Percentiles rank a stretch among this genome's conserved stretches.
These are phyloP conservation scores for Solanum neorickii DNA, from an alignment of 257 asterid genomes.

Conservation along the genomic window DNA sequence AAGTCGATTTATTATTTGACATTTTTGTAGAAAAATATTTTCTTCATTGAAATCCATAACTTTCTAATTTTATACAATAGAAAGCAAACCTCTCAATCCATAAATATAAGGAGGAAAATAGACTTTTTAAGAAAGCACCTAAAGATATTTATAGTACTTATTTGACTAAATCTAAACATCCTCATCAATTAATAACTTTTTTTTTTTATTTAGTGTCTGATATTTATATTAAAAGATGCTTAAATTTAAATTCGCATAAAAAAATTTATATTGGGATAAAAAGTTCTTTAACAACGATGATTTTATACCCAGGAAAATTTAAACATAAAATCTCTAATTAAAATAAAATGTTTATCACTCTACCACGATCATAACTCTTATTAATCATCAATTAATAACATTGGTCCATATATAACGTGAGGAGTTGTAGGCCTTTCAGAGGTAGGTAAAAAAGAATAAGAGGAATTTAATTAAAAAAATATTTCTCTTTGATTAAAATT, in stretches of 20 bases:
- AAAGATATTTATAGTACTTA: not conserved
- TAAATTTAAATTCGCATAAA: no score
- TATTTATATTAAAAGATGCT: rapidly evolving
- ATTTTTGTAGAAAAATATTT: no score
- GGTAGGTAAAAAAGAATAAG: not conserved
- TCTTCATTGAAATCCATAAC: rapidly evolving
- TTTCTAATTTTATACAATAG: no score
- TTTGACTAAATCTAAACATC: not conserved
- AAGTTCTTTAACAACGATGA: rapidly evolving
- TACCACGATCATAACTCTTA: rapidly evolving
- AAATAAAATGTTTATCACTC: no score
- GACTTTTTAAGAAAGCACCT: not conserved
- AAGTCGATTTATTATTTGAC: rapidly evolving
- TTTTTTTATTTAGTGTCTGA: no score
- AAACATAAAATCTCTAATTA: no score
- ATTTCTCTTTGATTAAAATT: no score
- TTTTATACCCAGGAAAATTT: rapidly evolving
- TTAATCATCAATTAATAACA: no score
- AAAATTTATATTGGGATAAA: no score
- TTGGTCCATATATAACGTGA: not conserved
- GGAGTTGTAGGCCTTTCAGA: not conserved
- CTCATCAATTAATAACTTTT: not conserved
- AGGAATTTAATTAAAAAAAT: no score
- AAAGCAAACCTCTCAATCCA: not conserved
- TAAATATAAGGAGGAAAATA: not conserved